Evolutionary conservation across 306 rosid species (phyloP), one percentile per base, ranked within the genome.

Genomic region (Vigna trinervia): DNA sequence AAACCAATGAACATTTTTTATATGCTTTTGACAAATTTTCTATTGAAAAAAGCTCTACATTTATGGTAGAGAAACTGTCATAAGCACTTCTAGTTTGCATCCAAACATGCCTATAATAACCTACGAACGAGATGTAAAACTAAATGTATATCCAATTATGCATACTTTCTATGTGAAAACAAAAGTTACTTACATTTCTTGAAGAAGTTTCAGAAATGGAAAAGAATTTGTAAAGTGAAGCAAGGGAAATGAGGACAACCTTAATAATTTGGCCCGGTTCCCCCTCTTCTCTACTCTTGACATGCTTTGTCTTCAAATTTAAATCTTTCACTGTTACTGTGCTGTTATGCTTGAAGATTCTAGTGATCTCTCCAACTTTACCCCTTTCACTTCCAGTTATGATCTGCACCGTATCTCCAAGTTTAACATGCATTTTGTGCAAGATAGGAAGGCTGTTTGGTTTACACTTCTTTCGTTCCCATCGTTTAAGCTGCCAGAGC

Each of bases 391-490:
- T 93, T 58, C 99, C 99, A 14, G 97, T 81, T 83, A 92, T 95
- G 67, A 95, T 76, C 84, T 95, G 87, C 75, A 95, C 96, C 0
- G 89, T 92, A 74, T 95, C 99, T 67, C 99, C 99, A 80, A 92
- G 68, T 88, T 84, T 95, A 63, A 95, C 99, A 69, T 95, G 99
- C 97, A 92, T 86, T 76, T 92, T 95, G 50, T 86, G 99, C 64
- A 95, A 79, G 53, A 91, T 46, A 2, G 97, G 99, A 75, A 95
- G 94, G 76, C 98, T 84, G 87, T 92, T 95, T 62, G 97, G 94
- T 87, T 95, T 95, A 67, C 99, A 92, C 67, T 95, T 90, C 86
- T 91, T 91, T 71, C 97, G 84, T 83, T 95, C 98, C 98, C 99
- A 95, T 77, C 79, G 88, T 79, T 88, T 92, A 56, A 89, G 80